Evolutionary conservation across 139 green algal genomes (phyloP).

Genomic region (Chlamydomonas schloesseri): DNA sequence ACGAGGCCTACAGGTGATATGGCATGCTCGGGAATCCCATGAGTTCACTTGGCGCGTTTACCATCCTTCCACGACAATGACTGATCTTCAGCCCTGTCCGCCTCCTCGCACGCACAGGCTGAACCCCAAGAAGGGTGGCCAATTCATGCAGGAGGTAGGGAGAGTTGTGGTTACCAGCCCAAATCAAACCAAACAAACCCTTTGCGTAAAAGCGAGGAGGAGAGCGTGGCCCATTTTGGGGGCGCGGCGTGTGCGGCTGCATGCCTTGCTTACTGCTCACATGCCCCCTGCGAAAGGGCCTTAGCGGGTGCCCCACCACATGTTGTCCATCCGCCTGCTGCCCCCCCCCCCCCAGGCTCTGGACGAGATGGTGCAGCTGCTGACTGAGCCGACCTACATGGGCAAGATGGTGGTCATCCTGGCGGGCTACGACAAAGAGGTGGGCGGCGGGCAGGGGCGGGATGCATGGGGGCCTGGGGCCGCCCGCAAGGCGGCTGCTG

Average conservation of each 20-base stretch:
- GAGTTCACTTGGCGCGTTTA: too few relatives aligned
- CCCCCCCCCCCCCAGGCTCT: conserved; percentile 29
- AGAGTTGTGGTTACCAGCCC: too few relatives aligned
- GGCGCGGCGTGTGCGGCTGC: too few relatives aligned
- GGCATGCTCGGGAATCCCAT: too few relatives aligned
- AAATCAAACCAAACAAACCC: too few relatives aligned
- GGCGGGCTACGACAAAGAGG: conserved; percentile 61
- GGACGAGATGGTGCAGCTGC: conserved; percentile 65
- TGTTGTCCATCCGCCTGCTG: too few relatives aligned
- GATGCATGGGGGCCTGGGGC: not conserved
- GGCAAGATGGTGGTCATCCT: conserved; percentile 72
- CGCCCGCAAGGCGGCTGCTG: not conserved
- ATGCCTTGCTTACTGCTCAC: not conserved
- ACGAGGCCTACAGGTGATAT: conserved; percentile 71
- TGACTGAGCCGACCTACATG: conserved; percentile 57
- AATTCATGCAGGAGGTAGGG: conserved; percentile 58
- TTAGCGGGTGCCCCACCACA: too few relatives aligned
- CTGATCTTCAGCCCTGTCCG: too few relatives aligned
- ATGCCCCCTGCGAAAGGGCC: not conserved
- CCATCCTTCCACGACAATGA: too few relatives aligned
- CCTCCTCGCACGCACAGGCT: conserved; percentile 39
- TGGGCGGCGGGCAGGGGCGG: not conserved
- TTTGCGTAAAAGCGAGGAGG: too few relatives aligned
- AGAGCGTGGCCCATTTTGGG: too few relatives aligned
- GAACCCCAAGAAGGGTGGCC: conserved; percentile 51